Percentiles rank a stretch among this genome's conserved stretches.
phyloP scores from a whole-genome alignment of 2,329 filamentous ascomycete genomes.

The Colletotrichum truncatum region DNA sequence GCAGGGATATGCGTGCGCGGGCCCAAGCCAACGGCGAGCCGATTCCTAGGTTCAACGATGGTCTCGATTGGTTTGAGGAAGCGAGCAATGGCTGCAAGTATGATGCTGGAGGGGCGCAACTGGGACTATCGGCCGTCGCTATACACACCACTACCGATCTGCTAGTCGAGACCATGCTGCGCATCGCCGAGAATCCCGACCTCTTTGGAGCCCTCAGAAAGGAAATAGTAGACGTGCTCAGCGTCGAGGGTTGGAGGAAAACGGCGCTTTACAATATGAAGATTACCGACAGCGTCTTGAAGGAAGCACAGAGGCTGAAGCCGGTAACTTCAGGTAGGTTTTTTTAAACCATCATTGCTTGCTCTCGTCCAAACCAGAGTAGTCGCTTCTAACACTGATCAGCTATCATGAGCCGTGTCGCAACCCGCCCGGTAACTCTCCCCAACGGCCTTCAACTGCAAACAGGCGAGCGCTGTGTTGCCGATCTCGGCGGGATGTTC shows the following conservation, averaged over 20 bases:
- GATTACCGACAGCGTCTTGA: conserved; percentile 51
- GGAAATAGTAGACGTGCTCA: conserved; percentile 44
- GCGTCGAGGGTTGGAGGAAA: conserved; percentile 41
- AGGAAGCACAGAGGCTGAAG: conserved; percentile 44
- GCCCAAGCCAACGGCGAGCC: conserved; percentile 13
- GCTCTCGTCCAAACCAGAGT: not conserved
- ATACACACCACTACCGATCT: conserved; percentile 53
- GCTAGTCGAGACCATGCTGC: conserved; percentile 46
- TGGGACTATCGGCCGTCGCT: conserved; percentile 75
- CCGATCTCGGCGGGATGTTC: conserved; percentile 1
- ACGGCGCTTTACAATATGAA: conserved; percentile 47
- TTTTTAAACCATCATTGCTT: fast-evolving
- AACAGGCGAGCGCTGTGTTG: conserved; percentile 8
- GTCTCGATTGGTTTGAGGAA: conserved; percentile 52
- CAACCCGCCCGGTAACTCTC: not conserved
- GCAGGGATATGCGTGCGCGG: conserved; percentile 36
- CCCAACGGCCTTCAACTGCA: conserved; percentile 19
- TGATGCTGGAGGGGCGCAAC: conserved; percentile 72
- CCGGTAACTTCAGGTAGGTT: not conserved
- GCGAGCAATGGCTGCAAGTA: conserved; percentile 65
- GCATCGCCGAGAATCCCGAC: conserved; percentile 49
- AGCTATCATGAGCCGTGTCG: conserved; percentile 18
- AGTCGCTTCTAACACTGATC: not conserved
- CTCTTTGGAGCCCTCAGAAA: conserved; percentile 49
- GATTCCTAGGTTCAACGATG: conserved; percentile 40